These are phyloP conservation scores for Mucor racemosus DNA, from an alignment of 371 early-diverging fungal genomes.

Conservation along the genomic window DNA sequence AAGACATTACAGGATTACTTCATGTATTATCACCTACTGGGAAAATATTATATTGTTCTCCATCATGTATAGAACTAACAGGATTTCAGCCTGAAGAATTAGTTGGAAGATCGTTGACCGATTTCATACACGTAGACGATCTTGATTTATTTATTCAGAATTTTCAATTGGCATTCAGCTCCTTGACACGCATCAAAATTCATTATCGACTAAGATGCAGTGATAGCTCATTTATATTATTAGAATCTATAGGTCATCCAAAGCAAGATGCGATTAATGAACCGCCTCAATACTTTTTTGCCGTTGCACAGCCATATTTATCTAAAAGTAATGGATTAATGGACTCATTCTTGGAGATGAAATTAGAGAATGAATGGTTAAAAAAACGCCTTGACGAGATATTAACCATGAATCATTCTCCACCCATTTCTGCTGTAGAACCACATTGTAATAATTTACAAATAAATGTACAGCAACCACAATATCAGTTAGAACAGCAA, in stretches of 20 bases:
- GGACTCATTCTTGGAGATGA: slow-evolving; percentile 50
- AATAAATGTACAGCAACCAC: neutral
- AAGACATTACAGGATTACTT: slow-evolving; percentile 58
- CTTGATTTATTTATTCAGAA: slow-evolving; percentile 45
- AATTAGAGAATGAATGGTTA: slow-evolving; percentile 50
- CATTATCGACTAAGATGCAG: slow-evolving; percentile 50
- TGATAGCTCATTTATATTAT: slow-evolving; percentile 43
- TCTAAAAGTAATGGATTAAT: slow-evolving; percentile 39
- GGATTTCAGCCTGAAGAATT: slow-evolving; percentile 58
- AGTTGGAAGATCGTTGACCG: slow-evolving; percentile 46
- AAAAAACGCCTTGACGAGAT: slow-evolving; percentile 30
- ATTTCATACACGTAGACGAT: slow-evolving; percentile 62
- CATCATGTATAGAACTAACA: slow-evolving; percentile 50
- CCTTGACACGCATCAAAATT: slow-evolving; percentile 30
- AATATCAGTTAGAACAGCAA: neutral
- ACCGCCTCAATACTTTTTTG: slow-evolving; percentile 39
- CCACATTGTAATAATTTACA: neutral
- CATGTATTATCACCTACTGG: slow-evolving; percentile 56
- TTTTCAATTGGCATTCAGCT: slow-evolving; percentile 35
- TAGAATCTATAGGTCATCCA: slow-evolving; percentile 52
- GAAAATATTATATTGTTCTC: slow-evolving; percentile 55
- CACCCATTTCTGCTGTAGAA: slow-evolving; percentile 2
- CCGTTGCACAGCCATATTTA: slow-evolving; percentile 49
- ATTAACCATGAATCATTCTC: neutral
- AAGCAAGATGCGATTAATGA: slow-evolving; percentile 9